Conservation (phyloP, 2,329 filamentous ascomycete genomes). For the Phialemonium atrogriseum region DNA sequence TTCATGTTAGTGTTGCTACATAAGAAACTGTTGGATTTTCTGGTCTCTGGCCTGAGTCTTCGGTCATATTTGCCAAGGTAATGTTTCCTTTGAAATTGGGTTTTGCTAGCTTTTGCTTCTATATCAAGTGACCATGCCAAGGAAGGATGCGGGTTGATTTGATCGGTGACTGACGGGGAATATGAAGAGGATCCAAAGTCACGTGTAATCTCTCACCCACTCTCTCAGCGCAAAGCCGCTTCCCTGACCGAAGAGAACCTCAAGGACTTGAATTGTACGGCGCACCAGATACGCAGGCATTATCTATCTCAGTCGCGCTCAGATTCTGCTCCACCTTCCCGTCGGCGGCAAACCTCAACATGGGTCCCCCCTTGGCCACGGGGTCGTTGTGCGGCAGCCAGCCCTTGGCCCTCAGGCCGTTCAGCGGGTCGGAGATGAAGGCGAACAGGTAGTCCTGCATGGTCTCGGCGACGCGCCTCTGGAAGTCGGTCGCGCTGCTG, state of each 20-base stretch:
- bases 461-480: conserved; percentile 11
- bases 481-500: conserved; percentile 7
- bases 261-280: conserved; percentile 11
- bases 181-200: too few relatives aligned
- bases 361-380: conserved; percentile 6
- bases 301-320: conserved; percentile 10
- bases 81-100: too few relatives aligned
- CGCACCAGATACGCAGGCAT: conserved; percentile 10
- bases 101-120: too few relatives aligned
- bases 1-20: too few relatives aligned
- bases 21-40: too few relatives aligned
- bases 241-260: background rate
- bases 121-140: too few relatives aligned
- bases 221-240: too few relatives aligned
- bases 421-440: conserved; percentile 14
- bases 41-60: too few relatives aligned
- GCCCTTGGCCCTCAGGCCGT: conserved; percentile 11
- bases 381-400: conserved; percentile 13
- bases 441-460: conserved; percentile 17
- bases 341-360: conserved; percentile 11
- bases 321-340: conserved; percentile 7
- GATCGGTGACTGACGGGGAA: too few relatives aligned
- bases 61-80: too few relatives aligned
- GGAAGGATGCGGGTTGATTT: too few relatives aligned
- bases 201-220: too few relatives aligned